A percentile compares a stretch with the other conserved stretches of the same genome.
phyloP scores from a whole-genome alignment of 108 stramenopile species.

The Cyclotella atomus region DNA sequence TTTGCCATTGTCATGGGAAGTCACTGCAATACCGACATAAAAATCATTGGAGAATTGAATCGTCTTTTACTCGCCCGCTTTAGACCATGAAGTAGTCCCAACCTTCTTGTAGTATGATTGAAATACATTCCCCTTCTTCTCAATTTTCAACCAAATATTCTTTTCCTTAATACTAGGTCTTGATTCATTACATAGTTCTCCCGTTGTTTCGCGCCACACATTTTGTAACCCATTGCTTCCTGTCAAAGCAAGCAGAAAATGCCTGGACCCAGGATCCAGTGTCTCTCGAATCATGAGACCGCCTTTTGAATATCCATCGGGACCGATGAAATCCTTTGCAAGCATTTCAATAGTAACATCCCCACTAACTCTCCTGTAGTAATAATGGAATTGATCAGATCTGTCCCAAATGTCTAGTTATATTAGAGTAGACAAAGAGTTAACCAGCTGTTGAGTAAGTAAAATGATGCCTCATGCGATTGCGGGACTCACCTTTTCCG shows the following conservation, averaged over 20 bases:
- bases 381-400: neutral
- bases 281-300: conserved; percentile 28
- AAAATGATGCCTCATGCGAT: neutral
- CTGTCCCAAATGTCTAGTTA: neutral
- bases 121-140: neutral
- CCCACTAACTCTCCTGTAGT: neutral
- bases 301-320: neutral
- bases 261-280: neutral
- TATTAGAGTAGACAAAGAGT: neutral
- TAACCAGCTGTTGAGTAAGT: neutral
- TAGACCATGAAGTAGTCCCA: neutral
- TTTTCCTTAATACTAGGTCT: neutral
- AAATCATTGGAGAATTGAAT: neutral
- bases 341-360: neutral
- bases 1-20: neutral
- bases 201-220: conserved; percentile 4
- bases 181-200: neutral
- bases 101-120: neutral
- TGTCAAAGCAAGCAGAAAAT: conserved; percentile 17
- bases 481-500: neutral
- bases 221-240: conserved; percentile 16
- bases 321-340: neutral
- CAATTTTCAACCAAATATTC: neutral
- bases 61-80: neutral
- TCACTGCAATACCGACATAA: neutral